These are phyloP conservation scores for Linanthus parryae DNA, from an alignment of 148 eudicot genomes.

Conservation along the genomic window DNA sequence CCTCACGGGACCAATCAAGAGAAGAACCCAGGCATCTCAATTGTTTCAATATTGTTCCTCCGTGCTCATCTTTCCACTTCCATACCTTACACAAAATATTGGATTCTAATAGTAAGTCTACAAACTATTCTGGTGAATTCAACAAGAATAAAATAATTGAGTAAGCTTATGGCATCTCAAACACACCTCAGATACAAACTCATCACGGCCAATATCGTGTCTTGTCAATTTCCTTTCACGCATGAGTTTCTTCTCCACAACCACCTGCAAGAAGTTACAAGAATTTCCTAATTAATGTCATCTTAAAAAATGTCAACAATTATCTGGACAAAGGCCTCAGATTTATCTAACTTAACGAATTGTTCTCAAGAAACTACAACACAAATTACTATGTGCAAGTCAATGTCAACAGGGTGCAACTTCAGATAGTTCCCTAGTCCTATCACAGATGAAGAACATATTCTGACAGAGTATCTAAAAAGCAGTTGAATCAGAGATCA, in stretches of 20 bases:
- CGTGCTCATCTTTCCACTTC: conserved; percentile 87
- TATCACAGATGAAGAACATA: too few species aligned
- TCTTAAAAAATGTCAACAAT: too few species aligned
- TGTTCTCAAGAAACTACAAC: too few species aligned
- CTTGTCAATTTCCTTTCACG: conserved; percentile 72
- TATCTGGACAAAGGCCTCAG: too few species aligned
- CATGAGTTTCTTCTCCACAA: conserved; percentile 94
- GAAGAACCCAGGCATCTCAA: conserved; percentile 82
- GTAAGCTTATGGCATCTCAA: background rate
- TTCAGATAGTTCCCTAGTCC: too few species aligned
- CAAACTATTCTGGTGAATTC: background rate
- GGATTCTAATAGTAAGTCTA: background rate
- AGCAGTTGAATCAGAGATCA: too few species aligned
- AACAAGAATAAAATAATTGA: background rate
- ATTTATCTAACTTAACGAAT: too few species aligned
- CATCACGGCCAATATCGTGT: conserved; percentile 86
- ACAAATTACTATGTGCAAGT: too few species aligned
- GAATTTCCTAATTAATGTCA: too few species aligned
- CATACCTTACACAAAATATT: conserved; percentile 63
- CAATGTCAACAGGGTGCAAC: too few species aligned
- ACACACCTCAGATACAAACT: conserved; percentile 83
- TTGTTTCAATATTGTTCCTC: conserved; percentile 83
- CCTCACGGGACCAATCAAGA: conserved; percentile 99
- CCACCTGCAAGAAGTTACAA: conserved; percentile 75
- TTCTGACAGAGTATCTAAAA: too few species aligned